A percentile compares a stretch with the other conserved stretches of the same genome.
Evolutionary conservation across 768 basidiomycete genomes (phyloP).

Genomic region (Mycena galopus): DNA sequence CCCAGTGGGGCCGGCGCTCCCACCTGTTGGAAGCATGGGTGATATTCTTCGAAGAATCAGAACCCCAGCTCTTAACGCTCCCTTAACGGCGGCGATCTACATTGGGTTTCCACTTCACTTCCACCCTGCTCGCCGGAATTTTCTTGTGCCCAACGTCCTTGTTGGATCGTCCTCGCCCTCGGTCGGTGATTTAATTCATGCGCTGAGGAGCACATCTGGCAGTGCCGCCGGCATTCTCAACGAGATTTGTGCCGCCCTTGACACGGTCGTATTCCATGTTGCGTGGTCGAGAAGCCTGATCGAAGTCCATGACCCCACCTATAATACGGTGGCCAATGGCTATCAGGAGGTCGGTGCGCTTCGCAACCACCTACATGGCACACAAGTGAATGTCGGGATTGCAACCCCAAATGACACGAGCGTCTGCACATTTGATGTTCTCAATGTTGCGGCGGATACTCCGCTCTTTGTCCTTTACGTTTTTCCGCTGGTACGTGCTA

Average conservation of each 20-base stretch:
- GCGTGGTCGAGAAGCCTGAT: background rate
- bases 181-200: background rate
- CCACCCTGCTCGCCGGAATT: background rate
- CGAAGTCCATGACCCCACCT: background rate
- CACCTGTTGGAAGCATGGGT: background rate
- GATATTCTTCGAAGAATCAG: background rate
- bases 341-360: background rate
- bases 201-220: background rate
- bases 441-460: background rate
- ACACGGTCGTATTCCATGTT: background rate
- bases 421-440: background rate
- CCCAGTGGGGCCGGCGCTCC: no score
- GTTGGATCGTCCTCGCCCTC: background rate
- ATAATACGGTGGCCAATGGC: background rate
- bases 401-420: background rate
- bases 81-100: background rate
- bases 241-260: background rate
- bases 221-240: background rate
- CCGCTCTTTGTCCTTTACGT: constrained; percentile 1
- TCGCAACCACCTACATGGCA: background rate
- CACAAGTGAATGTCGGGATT: background rate
- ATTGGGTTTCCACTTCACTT: background rate
- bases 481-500: background rate
- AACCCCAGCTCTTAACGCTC: background rate
- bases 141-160: background rate